Conservation (phyloP, 371 early-diverging fungal species). For the Mortierella sp. region DNA sequence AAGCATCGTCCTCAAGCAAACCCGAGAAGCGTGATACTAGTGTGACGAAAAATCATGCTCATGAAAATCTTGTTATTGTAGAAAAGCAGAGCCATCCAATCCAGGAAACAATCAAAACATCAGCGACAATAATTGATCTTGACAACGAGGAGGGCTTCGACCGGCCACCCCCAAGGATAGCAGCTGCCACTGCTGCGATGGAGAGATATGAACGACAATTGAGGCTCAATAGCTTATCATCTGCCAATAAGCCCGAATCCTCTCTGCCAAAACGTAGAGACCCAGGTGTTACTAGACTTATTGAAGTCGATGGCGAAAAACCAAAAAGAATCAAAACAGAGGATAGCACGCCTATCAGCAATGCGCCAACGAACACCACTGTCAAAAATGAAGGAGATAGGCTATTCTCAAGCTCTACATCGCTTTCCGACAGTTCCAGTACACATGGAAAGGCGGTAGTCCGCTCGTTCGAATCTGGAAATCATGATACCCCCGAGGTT, state of each 20-base stretch:
- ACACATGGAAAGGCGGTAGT: not conserved
- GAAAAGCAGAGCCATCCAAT: not conserved
- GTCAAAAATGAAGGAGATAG: not conserved
- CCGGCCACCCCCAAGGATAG: constrained; percentile 20
- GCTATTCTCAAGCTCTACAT: not conserved
- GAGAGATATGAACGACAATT: constrained; percentile 20
- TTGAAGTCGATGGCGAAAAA: not conserved
- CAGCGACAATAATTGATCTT: not conserved
- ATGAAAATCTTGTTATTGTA: not conserved
- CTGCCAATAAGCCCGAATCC: not conserved
- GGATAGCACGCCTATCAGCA: not conserved
- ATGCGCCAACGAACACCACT: not conserved
- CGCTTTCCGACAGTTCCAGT: not conserved
- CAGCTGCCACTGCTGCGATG: constrained; percentile 36
- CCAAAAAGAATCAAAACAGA: constrained; percentile 21
- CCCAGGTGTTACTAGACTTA: not conserved
- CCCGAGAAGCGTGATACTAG: not conserved
- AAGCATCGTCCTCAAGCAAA: not conserved
- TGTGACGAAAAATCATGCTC: not conserved
- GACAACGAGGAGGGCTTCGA: not conserved
- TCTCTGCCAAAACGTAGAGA: constrained; percentile 10
- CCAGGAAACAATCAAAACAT: not conserved
- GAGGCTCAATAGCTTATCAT: not conserved
- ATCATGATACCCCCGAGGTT: not conserved
- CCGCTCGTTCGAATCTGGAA: not conserved